phyloP scores from a whole-genome alignment of 176 grass and related monocot species.

The Phragmites australis region DNA sequence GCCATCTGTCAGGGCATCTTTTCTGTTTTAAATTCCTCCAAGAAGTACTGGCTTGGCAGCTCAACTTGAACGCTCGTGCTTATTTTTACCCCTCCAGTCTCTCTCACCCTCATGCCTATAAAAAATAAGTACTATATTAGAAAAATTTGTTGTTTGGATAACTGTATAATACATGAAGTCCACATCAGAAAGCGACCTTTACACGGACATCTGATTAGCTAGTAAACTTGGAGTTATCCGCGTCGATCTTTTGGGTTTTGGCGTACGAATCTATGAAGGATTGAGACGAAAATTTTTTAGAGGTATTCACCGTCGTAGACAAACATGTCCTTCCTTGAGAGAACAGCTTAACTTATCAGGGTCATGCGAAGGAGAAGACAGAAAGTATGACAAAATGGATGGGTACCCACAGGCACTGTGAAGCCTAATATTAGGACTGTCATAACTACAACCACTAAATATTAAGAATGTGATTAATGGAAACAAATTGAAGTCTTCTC shows the following conservation, averaged over 20 bases:
- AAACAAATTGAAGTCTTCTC: too few species aligned
- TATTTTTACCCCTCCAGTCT: neutral
- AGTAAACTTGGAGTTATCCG: constrained; percentile 27
- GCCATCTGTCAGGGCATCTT: constrained; percentile 38
- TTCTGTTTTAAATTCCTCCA: constrained; percentile 28
- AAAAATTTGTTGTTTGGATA: neutral
- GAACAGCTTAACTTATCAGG: neutral
- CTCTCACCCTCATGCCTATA: constrained; percentile 23
- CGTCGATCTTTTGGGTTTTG: neutral
- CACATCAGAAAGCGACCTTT: neutral
- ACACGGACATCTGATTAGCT: neutral
- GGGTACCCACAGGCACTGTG: neutral
- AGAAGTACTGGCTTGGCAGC: neutral
- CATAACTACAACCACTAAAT: constrained; percentile 2
- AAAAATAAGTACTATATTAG: neutral
- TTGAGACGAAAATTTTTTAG: too few species aligned
- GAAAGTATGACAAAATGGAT: neutral
- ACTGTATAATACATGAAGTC: neutral
- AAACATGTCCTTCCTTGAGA: neutral
- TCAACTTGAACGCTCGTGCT: constrained; percentile 4
- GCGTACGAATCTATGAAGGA: neutral
- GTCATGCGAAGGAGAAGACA: neutral
- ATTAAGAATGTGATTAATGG: neutral
- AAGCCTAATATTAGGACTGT: neutral
- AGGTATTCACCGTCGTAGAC: too few species aligned